Evolutionary conservation across 345 rosid species (phyloP).

Genomic region (Mallotus nudiflorus): DNA sequence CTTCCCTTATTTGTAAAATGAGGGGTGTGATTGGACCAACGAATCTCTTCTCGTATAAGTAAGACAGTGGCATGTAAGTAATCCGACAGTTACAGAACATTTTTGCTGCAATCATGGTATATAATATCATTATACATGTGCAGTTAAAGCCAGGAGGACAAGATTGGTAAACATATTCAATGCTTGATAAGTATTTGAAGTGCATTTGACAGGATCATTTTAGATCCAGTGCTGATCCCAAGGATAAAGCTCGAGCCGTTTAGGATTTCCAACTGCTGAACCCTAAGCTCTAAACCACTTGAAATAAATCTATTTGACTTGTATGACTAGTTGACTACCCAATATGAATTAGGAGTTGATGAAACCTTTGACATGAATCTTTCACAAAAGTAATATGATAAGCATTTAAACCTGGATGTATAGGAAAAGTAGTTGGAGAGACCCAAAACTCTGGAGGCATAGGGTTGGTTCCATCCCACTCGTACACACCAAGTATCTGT

Average conservation of each 20-base stretch:
- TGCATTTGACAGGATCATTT: background rate
- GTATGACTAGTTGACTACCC: no score
- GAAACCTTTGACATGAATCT: no score
- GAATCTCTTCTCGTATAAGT: conserved; percentile 14
- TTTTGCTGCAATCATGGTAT: conserved; percentile 4
- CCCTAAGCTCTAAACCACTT: no score
- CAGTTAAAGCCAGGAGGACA: background rate
- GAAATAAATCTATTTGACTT: no score
- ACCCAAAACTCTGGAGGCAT: conserved; percentile 14
- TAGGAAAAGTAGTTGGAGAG: conserved; percentile 1
- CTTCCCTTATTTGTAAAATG: conserved; percentile 16
- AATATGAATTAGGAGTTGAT: background rate
- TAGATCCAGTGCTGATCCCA: background rate
- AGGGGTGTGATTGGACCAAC: conserved; percentile 21
- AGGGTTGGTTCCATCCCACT: conserved; percentile 12
- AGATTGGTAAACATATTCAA: background rate
- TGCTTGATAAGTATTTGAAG: background rate
- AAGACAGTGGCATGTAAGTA: conserved; percentile 19
- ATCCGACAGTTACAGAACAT: conserved; percentile 18
- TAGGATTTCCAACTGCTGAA: no score
- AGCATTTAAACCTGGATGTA: conserved; percentile 11
- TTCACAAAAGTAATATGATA: no score
- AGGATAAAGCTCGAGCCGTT: no score
- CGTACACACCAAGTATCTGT: conserved; percentile 14
- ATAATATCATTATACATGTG: no score